These are phyloP conservation scores for Cercospora sp. DNA, from an alignment of 2,329 filamentous ascomycete genomes.

Conservation along the genomic window DNA sequence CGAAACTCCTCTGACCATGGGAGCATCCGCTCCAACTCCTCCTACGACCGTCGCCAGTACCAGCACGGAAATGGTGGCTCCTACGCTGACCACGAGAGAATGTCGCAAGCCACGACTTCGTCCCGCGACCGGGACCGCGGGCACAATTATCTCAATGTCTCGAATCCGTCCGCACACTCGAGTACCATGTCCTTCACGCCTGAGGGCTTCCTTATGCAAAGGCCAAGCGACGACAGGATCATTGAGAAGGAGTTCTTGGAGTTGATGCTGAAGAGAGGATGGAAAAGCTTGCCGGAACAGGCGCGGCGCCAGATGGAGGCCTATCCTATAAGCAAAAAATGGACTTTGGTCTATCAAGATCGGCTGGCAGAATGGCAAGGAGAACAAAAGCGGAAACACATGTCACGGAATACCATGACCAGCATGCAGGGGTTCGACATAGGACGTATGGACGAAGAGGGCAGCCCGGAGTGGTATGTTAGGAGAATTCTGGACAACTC, in stretches of 20 bases:
- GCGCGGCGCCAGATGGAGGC: constrained; percentile 93
- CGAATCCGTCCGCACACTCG: constrained; percentile 49
- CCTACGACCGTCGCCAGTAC: constrained; percentile 55
- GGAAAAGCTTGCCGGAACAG: constrained; percentile 95
- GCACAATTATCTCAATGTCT: constrained; percentile 44
- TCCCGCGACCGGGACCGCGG: constrained; percentile 41
- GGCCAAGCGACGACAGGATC: constrained; percentile 76
- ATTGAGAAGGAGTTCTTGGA: constrained; percentile 90
- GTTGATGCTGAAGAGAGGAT: constrained; percentile 95
- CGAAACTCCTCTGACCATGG: constrained; percentile 55
- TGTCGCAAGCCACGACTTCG: constrained; percentile 39
- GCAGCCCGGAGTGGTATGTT: constrained; percentile 97
- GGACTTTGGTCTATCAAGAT: constrained; percentile 95
- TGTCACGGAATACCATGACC: constrained; percentile 62
- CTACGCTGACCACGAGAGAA: constrained; percentile 47
- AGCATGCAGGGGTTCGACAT: constrained; percentile 68
- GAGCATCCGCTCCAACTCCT: constrained; percentile 64
- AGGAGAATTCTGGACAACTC: constrained; percentile 95
- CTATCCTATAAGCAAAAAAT: constrained; percentile 92
- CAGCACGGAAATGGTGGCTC: constrained; percentile 49
- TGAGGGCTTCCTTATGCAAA: constrained; percentile 63
- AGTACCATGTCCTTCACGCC: constrained; percentile 53
- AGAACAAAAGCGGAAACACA: constrained; percentile 82
- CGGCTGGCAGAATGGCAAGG: constrained; percentile 90
- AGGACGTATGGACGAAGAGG: constrained; percentile 85